Evolutionary conservation across 2,329 filamentous ascomycete species (phyloP).

Genomic region (Fonsecaea monophora): DNA sequence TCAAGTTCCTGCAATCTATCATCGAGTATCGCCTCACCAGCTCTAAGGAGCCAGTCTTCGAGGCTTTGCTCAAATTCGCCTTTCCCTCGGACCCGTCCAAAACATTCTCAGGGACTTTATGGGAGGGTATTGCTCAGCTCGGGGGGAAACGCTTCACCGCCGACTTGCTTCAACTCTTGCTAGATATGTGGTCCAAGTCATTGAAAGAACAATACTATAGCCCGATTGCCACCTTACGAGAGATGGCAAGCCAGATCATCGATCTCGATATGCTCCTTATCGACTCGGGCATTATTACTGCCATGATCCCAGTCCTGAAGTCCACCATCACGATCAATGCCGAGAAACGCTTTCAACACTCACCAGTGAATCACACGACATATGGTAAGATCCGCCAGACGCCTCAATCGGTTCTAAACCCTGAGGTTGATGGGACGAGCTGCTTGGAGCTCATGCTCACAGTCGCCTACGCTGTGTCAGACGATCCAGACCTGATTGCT

Average conservation of each 20-base stretch:
- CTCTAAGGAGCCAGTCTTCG: conserved; percentile 59
- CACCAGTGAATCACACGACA: conserved; percentile 50
- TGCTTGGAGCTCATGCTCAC: conserved; percentile 62
- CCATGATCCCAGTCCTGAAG: conserved; percentile 51
- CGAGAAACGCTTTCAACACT: conserved; percentile 57
- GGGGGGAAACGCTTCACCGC: conserved; percentile 55
- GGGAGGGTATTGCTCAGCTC: conserved; percentile 57
- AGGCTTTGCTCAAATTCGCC: conserved; percentile 58
- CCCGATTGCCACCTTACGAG: conserved; percentile 52
- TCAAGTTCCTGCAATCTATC: conserved; percentile 59
- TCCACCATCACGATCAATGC: conserved; percentile 61
- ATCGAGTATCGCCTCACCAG: conserved; percentile 62
- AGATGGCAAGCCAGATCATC: conserved; percentile 51
- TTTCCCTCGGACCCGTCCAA: conserved; percentile 60
- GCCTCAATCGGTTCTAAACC: conserved; percentile 51
- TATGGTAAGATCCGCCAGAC: conserved; percentile 50
- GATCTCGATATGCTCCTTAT: conserved; percentile 47
- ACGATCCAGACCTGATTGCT: conserved; percentile 47
- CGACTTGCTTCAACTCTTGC: conserved; percentile 58
- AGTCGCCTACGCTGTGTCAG: conserved; percentile 56
- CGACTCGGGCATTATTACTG: conserved; percentile 47
- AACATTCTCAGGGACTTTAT: conserved; percentile 61
- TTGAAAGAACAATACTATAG: conserved; percentile 60
- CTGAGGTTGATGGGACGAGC: conserved; percentile 60
- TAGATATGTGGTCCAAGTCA: conserved; percentile 63